Base-by-base conservation (phyloP, 305 asterid genomes). In the Lippia alba region DNA sequence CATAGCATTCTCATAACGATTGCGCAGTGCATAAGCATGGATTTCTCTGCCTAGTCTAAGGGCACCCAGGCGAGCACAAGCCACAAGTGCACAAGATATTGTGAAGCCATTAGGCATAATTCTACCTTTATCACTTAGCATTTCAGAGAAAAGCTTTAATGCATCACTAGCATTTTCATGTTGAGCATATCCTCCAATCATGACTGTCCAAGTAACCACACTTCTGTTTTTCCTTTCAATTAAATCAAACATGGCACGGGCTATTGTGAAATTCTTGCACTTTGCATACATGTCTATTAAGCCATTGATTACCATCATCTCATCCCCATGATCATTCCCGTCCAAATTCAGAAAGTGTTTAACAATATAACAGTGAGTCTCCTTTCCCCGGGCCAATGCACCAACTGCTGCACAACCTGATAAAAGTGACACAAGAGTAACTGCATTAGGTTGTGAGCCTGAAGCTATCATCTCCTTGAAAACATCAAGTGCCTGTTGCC, bases 161-260 rank as follows among this genome's bases (percentile, higher is more conserved):
- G 97, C 88, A 32, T 83, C 88, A 80, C 80, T 80, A 2, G 96
- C 90, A 17, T 92, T 96, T 9, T 92, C 97, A 53, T 92, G 94
- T 57, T 92, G 96, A 3, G 97, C 96, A 56, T 82, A 82, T 33
- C 96, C 97, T 30, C 96, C 96, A 49, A 92, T 92, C 92, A 92
- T 85, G 72, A 79, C 91, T 6, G 96, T 92, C 97, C 97, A 92
- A 33, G 96, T 86, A 49, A 92, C 97, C 78, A 92, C 96, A 75
- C 84, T 82, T 76, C 92, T 85, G 55, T 80, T 75, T 56, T 74
- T 70, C 60, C 67, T 45, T n/a, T 73, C 86, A 66, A 89, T 70
- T 12, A 78, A 76, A 72, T 88, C 87, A 69, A 92, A 88, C 59
- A 89, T 80, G 33, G 79, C 55, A 12, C 78, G 85, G 46, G 96